phyloP scores from a whole-genome alignment of 2,329 filamentous ascomycete species.

The Reticulascus tulasneorum region DNA sequence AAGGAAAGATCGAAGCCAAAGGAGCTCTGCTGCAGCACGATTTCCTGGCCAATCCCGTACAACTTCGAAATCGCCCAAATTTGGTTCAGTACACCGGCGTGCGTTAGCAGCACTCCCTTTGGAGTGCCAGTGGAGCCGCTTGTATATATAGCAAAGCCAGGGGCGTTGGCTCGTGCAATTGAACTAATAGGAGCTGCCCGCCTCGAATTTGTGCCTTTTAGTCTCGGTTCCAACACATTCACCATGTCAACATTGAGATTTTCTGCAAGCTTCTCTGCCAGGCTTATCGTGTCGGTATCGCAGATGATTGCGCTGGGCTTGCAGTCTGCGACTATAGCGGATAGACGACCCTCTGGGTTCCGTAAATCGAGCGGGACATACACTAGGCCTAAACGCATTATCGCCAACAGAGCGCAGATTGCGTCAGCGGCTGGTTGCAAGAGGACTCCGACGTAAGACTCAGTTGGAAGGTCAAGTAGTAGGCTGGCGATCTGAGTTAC shows the following conservation, averaged over 20 bases:
- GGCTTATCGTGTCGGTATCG: slow-evolving; percentile 7
- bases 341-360: slow-evolving; percentile 24
- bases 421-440: slow-evolving; percentile 30
- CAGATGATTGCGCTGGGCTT: slow-evolving; percentile 20
- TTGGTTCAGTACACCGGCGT: slow-evolving; percentile 24
- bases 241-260: background rate
- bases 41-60: slow-evolving; percentile 16
- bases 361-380: slow-evolving; percentile 38
- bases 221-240: background rate
- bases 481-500: too few relatives aligned
- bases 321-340: slow-evolving; percentile 22
- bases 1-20: slow-evolving; percentile 38
- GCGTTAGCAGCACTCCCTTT: slow-evolving; percentile 34
- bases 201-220: background rate
- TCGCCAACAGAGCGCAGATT: slow-evolving; percentile 34
- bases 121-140: slow-evolving; percentile 29
- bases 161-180: slow-evolving; percentile 2
- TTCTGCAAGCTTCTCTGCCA: background rate
- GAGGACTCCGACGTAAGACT: slow-evolving; percentile 33
- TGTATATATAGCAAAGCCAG: slow-evolving; percentile 28
- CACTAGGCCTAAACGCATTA: slow-evolving; percentile 30
- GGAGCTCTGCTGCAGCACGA: slow-evolving; percentile 34
- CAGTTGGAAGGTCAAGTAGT: slow-evolving; percentile 6
- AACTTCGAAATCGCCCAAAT: slow-evolving; percentile 17
- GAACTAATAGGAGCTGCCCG: background rate